phyloP scores from a whole-genome alignment of 2,329 filamentous ascomycete genomes.

The Anisogramma anomala region DNA sequence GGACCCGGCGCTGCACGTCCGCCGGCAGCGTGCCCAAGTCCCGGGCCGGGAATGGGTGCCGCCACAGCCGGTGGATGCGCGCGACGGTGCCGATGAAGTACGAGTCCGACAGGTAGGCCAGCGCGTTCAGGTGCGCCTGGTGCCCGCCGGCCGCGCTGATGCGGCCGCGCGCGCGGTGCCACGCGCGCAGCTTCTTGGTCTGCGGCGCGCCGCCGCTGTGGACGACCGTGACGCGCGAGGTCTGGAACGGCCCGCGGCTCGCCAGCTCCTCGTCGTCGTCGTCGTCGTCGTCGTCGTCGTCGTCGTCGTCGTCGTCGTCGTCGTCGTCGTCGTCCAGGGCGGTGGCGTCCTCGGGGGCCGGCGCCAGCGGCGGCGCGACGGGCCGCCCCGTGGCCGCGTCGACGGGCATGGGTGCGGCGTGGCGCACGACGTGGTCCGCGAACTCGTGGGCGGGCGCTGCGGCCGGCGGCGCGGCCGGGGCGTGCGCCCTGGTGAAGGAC shows the following conservation, averaged over 20 bases:
- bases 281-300: slow-evolving; percentile 32
- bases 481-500: slow-evolving; percentile 63
- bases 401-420: slow-evolving; percentile 50
- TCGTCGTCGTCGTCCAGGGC: slow-evolving; percentile 30
- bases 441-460: slow-evolving; percentile 10
- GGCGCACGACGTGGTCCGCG: slow-evolving; percentile 40
- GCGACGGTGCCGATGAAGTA: slow-evolving; percentile 88
- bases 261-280: slow-evolving; percentile 38
- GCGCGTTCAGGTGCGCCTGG: slow-evolving; percentile 70
- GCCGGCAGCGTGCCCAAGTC: slow-evolving; percentile 41
- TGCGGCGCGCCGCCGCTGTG: slow-evolving; percentile 30
- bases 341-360: too few relatives aligned
- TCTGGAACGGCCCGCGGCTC: slow-evolving; percentile 38
- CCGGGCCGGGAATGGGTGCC: slow-evolving; percentile 47
- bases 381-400: slow-evolving; percentile 21
- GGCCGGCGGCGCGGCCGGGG: slow-evolving; percentile 20
- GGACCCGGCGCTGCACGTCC: slow-evolving; percentile 27
- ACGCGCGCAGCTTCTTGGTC: slow-evolving; percentile 57
- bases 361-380: slow-evolving; percentile 25
- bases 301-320: slow-evolving; percentile 32
- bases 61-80: slow-evolving; percentile 69
- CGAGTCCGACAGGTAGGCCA: slow-evolving; percentile 87
- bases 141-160: slow-evolving; percentile 65
- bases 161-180: slow-evolving; percentile 62
- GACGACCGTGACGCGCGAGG: slow-evolving; percentile 30